Conservation (phyloP, 106 monocot species). For the Hemerocallis citrina region DNA sequence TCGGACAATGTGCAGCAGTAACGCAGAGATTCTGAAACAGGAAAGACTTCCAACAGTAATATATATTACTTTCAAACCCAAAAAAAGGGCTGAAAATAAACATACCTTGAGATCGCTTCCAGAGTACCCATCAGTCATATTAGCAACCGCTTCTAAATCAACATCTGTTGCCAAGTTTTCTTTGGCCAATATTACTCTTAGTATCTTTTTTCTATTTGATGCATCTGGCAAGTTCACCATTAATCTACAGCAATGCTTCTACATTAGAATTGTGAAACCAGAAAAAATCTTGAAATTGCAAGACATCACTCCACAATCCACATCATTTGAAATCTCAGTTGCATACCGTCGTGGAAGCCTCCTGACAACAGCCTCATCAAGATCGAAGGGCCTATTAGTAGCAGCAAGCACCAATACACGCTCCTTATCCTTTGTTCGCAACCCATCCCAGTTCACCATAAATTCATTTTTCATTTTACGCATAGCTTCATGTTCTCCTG, state of each 20-base stretch:
- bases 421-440: conserved; percentile 85
- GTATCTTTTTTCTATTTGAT: conserved; percentile 65
- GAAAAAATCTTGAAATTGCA: too few relatives aligned
- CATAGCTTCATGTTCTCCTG: conserved; percentile 90
- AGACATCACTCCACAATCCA: neutral
- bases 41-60: too few relatives aligned
- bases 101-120: conserved; percentile 93
- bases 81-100: neutral
- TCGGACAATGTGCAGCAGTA: conserved; percentile 75
- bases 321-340: neutral
- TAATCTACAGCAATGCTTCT: conserved; percentile 35
- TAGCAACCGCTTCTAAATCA: conserved; percentile 68
- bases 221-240: conserved; percentile 83
- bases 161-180: conserved; percentile 60
- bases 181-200: conserved; percentile 77
- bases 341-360: conserved; percentile 74
- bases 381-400: conserved; percentile 87
- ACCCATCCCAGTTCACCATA: conserved; percentile 90
- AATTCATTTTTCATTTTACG: conserved; percentile 97
- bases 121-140: conserved; percentile 94
- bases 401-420: conserved; percentile 82
- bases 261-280: too few relatives aligned
- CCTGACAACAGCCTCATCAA: conserved; percentile 89
- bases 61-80: neutral
- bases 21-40: conserved; percentile 71